Evolutionary conservation across 208 protist genomes (phyloP).

Genomic region (Vickermania spadyakhi): DNA sequence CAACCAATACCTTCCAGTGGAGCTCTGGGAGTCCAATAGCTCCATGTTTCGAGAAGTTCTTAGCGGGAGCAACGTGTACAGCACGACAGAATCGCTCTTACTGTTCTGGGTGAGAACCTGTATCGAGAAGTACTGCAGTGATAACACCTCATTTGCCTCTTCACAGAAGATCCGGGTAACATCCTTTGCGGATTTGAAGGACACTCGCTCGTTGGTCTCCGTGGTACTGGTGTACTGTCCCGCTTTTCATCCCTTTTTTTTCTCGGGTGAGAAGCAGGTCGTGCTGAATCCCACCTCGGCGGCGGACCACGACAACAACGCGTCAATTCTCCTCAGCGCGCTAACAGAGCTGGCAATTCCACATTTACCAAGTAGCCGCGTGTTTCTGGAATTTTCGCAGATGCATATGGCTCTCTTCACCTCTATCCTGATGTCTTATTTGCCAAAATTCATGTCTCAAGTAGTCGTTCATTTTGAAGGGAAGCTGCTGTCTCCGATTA

Average conservation of each 20-base stretch:
- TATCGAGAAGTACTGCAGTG: conserved; percentile 1
- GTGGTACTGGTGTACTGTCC: conserved; percentile 71
- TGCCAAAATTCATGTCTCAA: conserved; percentile 73
- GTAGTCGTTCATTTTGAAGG: conserved; percentile 69
- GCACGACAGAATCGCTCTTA: conserved; percentile 67
- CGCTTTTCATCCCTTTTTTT: conserved; percentile 17
- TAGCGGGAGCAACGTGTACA: conserved; percentile 80
- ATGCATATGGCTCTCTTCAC: conserved; percentile 70
- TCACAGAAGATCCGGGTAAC: conserved; percentile 5
- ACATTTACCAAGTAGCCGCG: conserved; percentile 17
- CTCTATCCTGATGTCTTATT: conserved; percentile 62
- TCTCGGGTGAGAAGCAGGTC: conserved; percentile 15
- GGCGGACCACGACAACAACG: conserved; percentile 45
- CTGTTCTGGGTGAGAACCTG: conserved; percentile 57
- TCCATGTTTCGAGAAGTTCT: conserved; percentile 15
- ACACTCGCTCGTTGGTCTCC: conserved; percentile 53
- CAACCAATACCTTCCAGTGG: conserved; percentile 1
- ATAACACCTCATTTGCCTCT: neutral
- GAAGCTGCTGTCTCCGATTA: conserved; percentile 61
- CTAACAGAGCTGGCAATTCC: conserved; percentile 41
- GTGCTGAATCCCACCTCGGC: conserved; percentile 13
- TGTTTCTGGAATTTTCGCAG: conserved; percentile 39
- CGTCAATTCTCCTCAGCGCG: conserved; percentile 29
- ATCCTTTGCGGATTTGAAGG: conserved; percentile 69
- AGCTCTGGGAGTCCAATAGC: conserved; percentile 20